Evolutionary conservation across 345 rosid genomes (phyloP), one percentile per base, ranked within the genome.

Genomic region (Hypericum androsaemum): DNA sequence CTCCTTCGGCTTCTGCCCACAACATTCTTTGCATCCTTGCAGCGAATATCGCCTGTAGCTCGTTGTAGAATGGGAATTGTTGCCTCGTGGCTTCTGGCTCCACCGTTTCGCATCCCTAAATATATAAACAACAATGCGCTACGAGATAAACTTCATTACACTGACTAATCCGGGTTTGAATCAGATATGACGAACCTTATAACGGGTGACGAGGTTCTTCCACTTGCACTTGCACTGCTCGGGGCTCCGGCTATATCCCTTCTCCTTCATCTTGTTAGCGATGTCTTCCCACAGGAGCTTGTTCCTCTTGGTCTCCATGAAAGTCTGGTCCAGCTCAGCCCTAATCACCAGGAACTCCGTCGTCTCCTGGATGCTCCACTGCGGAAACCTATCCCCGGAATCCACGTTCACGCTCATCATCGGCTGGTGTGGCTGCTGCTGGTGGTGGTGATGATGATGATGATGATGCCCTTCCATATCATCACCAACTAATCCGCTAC

Each of bases 141-240:
- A n/a, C n/a, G n/a, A n/a, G n/a, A n/a, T n/a, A n/a, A n/a, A n/a
- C n/a, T n/a, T n/a, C n/a, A n/a, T n/a, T n/a, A n/a, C n/a, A n/a
- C n/a, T n/a, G n/a, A n/a, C n/a, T n/a, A n/a, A n/a, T n/a, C n/a
- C n/a, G n/a, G n/a, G n/a, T n/a, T n/a, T n/a, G n/a, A n/a, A n/a
- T 22, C 32, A 4, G 32, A 22, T 4, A 22, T 22, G 4, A 22
- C 32, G 32, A 22, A 74, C 88, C 88, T 81, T 81, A 70, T 76
- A 78, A 48, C 77, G 82, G 60, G 71, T 76, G 61, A 76, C 47
- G 35, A 81, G 81, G 53, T 81, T 78, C 64, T 81, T 76, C 84
- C 80, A 81, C 62, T 81, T 78, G 74, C 82, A 76, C 54, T 78
- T 78, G 48, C 84, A 81, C 71, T 81, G 88, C 35, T 71, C 77